Conservation (phyloP, 768 basidiomycete genomes). For the Amanita pallidorosea region DNA sequence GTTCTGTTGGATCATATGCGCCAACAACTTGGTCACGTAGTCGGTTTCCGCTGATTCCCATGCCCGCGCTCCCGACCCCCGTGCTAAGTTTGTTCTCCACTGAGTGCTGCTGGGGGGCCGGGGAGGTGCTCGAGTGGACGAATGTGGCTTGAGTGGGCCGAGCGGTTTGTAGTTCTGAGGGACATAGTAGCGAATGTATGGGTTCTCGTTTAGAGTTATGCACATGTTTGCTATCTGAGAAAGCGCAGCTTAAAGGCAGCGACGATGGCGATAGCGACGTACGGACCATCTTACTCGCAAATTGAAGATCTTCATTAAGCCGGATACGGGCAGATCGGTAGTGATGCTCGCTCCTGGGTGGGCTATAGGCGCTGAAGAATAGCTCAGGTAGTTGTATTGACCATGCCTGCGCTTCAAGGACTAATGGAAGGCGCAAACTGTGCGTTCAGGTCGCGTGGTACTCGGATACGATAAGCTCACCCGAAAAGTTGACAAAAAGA, state of each 20-base stretch:
- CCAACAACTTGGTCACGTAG: slow-evolving; percentile 71
- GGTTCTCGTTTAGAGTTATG: slow-evolving; percentile 85
- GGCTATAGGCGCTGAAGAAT: slow-evolving; percentile 87
- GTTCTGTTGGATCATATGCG: slow-evolving; percentile 72
- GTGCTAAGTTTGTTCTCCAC: slow-evolving; percentile 77
- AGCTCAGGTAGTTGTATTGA: slow-evolving; percentile 64
- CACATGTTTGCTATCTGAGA: slow-evolving; percentile 78
- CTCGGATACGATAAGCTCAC: slow-evolving; percentile 33
- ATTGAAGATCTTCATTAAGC: slow-evolving; percentile 82
- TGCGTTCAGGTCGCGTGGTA: background rate
- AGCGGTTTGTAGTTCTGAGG: slow-evolving; percentile 76
- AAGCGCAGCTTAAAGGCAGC: slow-evolving; percentile 1
- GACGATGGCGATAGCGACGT: background rate
- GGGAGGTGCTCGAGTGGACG: slow-evolving; percentile 53
- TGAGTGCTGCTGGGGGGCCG: slow-evolving; percentile 53
- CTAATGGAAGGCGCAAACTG: slow-evolving; percentile 28
- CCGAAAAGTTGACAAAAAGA: slow-evolving; percentile 88
- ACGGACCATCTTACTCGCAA: slow-evolving; percentile 59
- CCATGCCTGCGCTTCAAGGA: slow-evolving; percentile 80
- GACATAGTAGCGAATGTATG: slow-evolving; percentile 86
- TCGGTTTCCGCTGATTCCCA: slow-evolving; percentile 66
- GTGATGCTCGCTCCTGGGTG: slow-evolving; percentile 61
- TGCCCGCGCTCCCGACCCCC: slow-evolving; percentile 58
- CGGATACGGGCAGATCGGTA: slow-evolving; percentile 58
- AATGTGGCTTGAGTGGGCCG: slow-evolving; percentile 67